Conservation (phyloP, 2,329 filamentous ascomycete genomes). For the Diaporthe vexans region DNA sequence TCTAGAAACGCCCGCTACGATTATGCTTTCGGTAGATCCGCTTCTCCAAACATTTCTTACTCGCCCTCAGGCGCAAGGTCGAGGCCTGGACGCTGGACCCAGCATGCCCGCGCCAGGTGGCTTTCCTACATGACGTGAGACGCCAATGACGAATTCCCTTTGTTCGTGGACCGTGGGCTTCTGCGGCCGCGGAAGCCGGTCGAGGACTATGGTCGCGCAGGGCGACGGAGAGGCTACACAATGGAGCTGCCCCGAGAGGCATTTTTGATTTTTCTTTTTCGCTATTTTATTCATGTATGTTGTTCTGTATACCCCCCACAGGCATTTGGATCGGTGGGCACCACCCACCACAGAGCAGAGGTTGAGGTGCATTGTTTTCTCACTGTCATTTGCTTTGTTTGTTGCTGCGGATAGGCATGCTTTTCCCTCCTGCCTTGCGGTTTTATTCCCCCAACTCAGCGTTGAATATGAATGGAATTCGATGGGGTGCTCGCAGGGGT, state of each 20-base stretch:
- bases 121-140: slow-evolving; percentile 44
- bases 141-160: slow-evolving; percentile 46
- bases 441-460: slow-evolving; percentile 30
- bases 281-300: slow-evolving; percentile 39
- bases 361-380: slow-evolving; percentile 37
- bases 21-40: slow-evolving; percentile 43
- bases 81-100: slow-evolving; percentile 36
- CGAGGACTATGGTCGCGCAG: slow-evolving; percentile 10
- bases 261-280: slow-evolving; percentile 4
- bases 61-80: slow-evolving; percentile 34
- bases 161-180: slow-evolving; percentile 34
- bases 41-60: slow-evolving; percentile 13
- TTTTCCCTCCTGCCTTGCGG: slow-evolving; percentile 12
- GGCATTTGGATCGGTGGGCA: slow-evolving; percentile 41
- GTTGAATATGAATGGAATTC: slow-evolving; percentile 34
- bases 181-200: background rate
- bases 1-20: slow-evolving; percentile 53
- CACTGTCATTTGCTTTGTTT: slow-evolving; percentile 1
- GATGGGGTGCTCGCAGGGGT: slow-evolving; percentile 21
- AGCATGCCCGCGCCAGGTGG: slow-evolving; percentile 37
- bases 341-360: slow-evolving; percentile 36
- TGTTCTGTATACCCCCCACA: slow-evolving; percentile 42
- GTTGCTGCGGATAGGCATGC: slow-evolving; percentile 17
- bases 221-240: slow-evolving; percentile 23
- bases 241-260: slow-evolving; percentile 31